phyloP scores from a whole-genome alignment of 352 stramenopile species.

The Pythium rhizo-oryzae region DNA sequence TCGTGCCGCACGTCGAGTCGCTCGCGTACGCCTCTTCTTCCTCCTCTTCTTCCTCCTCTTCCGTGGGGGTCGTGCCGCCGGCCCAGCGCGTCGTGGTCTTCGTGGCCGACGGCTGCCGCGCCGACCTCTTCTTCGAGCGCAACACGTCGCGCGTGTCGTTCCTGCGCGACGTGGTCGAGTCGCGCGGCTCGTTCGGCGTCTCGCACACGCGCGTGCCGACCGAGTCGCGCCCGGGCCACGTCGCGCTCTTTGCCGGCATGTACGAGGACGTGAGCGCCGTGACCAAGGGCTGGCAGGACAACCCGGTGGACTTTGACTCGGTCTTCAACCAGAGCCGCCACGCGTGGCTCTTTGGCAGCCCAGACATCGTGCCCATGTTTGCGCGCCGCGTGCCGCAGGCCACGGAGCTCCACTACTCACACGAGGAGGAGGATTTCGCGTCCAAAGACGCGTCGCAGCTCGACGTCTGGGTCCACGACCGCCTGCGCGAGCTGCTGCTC shows the following conservation, averaged over 20 bases:
- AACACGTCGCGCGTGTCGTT: constrained; percentile 60
- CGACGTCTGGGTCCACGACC: constrained; percentile 78
- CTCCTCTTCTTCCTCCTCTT: constrained; percentile 35
- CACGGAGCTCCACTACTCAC: constrained; percentile 70
- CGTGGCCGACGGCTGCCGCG: constrained; percentile 81
- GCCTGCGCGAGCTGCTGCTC: constrained; percentile 48
- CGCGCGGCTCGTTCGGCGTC: constrained; percentile 72
- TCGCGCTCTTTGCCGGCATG: constrained; percentile 87
- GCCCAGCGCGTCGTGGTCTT: constrained; percentile 76
- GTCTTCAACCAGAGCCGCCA: constrained; percentile 80
- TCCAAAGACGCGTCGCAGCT: constrained; percentile 67
- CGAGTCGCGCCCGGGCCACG: constrained; percentile 80
- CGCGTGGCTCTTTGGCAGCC: constrained; percentile 78
- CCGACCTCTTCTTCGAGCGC: constrained; percentile 84
- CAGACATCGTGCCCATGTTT: constrained; percentile 89
- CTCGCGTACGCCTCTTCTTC: constrained; percentile 33
- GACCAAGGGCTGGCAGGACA: constrained; percentile 88
- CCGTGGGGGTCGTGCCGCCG: no score
- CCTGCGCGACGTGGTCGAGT: constrained; percentile 57
- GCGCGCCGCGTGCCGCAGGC: constrained; percentile 72
- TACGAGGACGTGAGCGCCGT: constrained; percentile 89
- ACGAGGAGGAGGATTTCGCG: constrained; percentile 83
- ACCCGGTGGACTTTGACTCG: constrained; percentile 88
- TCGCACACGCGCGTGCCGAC: constrained; percentile 89
- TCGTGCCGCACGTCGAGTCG: constrained; percentile 70